A percentile compares a stretch with the other conserved stretches of the same genome.
Evolutionary conservation across 495 filamentous ascomycete species (phyloP).

Genomic region (Talaromyces trachyspermus): DNA sequence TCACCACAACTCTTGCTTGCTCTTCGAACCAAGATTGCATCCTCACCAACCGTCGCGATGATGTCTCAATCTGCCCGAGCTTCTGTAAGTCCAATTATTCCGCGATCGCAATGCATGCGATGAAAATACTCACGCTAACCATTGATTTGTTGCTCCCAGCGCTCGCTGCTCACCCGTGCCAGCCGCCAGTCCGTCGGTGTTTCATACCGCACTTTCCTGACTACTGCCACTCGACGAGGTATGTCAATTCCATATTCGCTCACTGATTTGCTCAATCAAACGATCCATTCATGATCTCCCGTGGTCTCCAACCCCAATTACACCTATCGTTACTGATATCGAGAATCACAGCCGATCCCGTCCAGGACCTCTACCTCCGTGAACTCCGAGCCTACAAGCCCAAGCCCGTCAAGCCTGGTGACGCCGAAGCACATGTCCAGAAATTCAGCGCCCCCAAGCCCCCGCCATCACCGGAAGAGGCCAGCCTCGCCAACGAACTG

Average conservation of each 20-base stretch:
- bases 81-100: constrained; percentile 55
- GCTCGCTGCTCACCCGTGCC: constrained; percentile 72
- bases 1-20: constrained; percentile 1
- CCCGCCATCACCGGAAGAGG: constrained; percentile 83
- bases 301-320: too few relatives aligned
- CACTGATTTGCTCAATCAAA: background rate
- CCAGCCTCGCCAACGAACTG: constrained; percentile 80
- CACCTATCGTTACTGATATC: background rate
- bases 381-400: constrained; percentile 93
- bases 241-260: constrained; percentile 15
- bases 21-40: background rate
- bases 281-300: too few relatives aligned
- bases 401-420: constrained; percentile 69
- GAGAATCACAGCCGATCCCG: constrained; percentile 68
- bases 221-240: constrained; percentile 36
- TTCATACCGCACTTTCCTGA: constrained; percentile 75
- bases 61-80: constrained; percentile 59
- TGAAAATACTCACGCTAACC: constrained; percentile 9
- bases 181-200: constrained; percentile 59
- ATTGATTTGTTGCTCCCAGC: constrained; percentile 43
- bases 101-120: constrained; percentile 37
- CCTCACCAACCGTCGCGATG: constrained; percentile 43
- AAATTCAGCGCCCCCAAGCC: constrained; percentile 73
- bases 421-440: constrained; percentile 85
- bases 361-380: constrained; percentile 94